A percentile compares a stretch with the other conserved stretches of the same genome.
phyloP scores from a whole-genome alignment of 1,284 basidiomycete genomes.

The Trichosporon sp. region DNA sequence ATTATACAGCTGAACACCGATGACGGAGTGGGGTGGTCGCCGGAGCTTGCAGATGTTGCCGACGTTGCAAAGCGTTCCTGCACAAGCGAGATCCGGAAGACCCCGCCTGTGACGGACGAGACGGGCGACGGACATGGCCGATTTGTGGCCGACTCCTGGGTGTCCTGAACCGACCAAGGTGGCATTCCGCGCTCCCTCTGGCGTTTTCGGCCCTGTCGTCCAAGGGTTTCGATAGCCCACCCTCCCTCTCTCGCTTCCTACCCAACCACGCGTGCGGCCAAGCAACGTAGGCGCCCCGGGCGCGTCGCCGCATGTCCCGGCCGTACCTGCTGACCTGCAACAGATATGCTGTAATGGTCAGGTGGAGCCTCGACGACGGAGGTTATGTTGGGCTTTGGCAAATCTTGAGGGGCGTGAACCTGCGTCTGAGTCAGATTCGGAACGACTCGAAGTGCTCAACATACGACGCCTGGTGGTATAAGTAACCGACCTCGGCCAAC shows the following conservation, averaged over 20 bases:
- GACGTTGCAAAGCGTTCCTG: no score
- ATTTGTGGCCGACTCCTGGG: neutral
- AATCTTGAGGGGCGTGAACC: neutral
- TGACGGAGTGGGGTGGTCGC: neutral
- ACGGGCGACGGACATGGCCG: neutral
- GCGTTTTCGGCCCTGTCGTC: neutral
- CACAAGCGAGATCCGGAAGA: neutral
- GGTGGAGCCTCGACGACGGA: neutral
- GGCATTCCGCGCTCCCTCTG: neutral
- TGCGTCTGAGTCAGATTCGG: neutral
- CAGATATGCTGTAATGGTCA: neutral
- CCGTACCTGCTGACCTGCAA: neutral
- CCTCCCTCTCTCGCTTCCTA: neutral
- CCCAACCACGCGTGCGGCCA: neutral
- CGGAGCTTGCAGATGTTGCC: neutral
- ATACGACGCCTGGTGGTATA: neutral
- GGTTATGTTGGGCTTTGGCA: neutral
- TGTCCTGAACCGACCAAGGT: neutral
- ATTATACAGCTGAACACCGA: neutral
- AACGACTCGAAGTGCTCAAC: neutral
- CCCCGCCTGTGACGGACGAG: neutral
- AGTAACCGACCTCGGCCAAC: constrained; percentile 3
- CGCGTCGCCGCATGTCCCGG: neutral
- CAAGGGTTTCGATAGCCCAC: neutral
- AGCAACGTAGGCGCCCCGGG: neutral